Percentiles rank a stretch among this genome's conserved stretches.
These are phyloP conservation scores for Mrakia blollopis DNA, from an alignment of 768 basidiomycete species.

Conservation along the genomic window DNA sequence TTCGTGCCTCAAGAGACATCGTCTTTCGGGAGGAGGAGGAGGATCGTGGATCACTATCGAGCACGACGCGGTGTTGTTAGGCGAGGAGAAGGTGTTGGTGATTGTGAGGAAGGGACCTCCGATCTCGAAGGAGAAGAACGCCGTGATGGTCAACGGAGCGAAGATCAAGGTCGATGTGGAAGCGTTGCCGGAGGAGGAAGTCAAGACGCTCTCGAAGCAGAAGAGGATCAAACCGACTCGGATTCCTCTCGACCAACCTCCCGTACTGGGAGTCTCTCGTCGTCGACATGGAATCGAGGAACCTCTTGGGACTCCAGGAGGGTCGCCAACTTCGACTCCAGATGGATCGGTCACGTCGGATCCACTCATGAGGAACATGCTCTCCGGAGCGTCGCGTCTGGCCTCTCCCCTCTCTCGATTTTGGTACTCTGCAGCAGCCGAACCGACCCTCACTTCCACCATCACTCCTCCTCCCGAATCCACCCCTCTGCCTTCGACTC, in stretches of 20 bases:
- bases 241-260: slow-evolving; percentile 86
- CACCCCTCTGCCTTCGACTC: not conserved
- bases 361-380: not conserved
- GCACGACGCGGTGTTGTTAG: slow-evolving; percentile 73
- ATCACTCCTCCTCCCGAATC: not conserved
- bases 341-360: slow-evolving; percentile 3
- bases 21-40: slow-evolving; percentile 77
- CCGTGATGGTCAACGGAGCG: slow-evolving; percentile 84
- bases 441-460: not conserved
- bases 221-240: slow-evolving; percentile 80
- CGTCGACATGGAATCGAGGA: slow-evolving; percentile 60
- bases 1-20: slow-evolving; percentile 77
- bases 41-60: slow-evolving; percentile 90
- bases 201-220: slow-evolving; percentile 72
- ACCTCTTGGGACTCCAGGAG: slow-evolving; percentile 49
- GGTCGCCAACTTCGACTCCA: not conserved
- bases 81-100: slow-evolving; percentile 67
- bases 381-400: not conserved
- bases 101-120: slow-evolving; percentile 69
- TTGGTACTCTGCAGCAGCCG: slow-evolving; percentile 10
- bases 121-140: slow-evolving; percentile 64
- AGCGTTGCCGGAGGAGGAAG: slow-evolving; percentile 77
- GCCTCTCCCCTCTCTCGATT: slow-evolving; percentile 21
- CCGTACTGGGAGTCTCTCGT: slow-evolving; percentile 64
- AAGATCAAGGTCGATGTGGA: slow-evolving; percentile 80